These are phyloP conservation scores for Sherardia arvensis DNA, from an alignment of 257 asterid species.

Conservation along the genomic window DNA sequence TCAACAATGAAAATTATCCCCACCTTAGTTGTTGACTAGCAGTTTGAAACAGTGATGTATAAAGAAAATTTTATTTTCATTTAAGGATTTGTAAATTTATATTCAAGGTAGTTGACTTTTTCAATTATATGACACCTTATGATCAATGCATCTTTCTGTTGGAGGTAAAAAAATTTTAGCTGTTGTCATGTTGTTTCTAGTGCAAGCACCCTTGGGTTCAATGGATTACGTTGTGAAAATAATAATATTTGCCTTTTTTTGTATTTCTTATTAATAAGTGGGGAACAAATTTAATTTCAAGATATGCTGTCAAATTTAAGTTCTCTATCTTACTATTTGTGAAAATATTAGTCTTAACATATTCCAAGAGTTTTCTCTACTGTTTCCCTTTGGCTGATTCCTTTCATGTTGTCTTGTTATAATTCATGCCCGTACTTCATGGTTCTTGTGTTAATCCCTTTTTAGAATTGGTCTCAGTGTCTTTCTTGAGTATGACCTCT, in stretches of 20 bases:
- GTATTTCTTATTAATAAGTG: background rate
- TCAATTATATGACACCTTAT: background rate
- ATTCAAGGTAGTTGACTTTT: background rate
- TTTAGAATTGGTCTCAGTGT: background rate
- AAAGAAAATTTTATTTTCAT: background rate
- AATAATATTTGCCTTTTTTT: background rate
- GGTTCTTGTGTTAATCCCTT: background rate
- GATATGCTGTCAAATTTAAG: background rate
- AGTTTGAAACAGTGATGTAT: background rate
- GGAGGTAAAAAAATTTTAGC: background rate
- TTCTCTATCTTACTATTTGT: no score
- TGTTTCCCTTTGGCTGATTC: background rate
- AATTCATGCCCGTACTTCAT: background rate
- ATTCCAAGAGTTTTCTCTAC: background rate
- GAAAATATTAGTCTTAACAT: background rate
- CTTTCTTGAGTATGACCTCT: conserved; percentile 6
- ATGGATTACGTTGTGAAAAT: no score
- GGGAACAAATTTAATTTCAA: background rate
- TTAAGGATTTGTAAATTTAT: no score
- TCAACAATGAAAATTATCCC: conserved; percentile 1
- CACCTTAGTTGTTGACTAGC: background rate
- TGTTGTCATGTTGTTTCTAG: background rate
- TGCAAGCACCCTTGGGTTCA: background rate
- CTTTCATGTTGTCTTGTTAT: background rate
- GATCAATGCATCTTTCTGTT: background rate